phyloP scores from a whole-genome alignment of 2,329 filamentous ascomycete species.

The Fusarium floridanum region DNA sequence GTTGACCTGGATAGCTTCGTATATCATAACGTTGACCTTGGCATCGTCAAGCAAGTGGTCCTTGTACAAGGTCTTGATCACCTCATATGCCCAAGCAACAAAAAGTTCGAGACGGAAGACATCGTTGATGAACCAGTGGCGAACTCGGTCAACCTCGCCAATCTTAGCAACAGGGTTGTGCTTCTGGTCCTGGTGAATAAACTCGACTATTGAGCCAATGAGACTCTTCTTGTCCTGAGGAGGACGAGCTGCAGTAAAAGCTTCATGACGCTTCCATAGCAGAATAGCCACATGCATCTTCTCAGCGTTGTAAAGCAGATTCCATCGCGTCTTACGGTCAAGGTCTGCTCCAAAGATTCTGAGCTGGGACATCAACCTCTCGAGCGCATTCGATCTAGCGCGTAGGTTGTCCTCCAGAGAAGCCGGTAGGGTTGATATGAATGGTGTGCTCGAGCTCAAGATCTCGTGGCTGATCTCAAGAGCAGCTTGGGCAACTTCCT shows the following conservation, averaged over 20 bases:
- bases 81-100: conserved; percentile 82
- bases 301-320: conserved; percentile 88
- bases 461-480: conserved; percentile 85
- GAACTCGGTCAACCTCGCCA: conserved; percentile 82
- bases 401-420: conserved; percentile 86
- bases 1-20: conserved; percentile 75
- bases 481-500: conserved; percentile 82
- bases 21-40: conserved; percentile 67
- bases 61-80: conserved; percentile 79
- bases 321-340: conserved; percentile 79
- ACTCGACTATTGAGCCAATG: conserved; percentile 79
- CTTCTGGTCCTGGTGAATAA: conserved; percentile 82
- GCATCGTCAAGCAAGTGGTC: conserved; percentile 69
- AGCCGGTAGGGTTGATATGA: conserved; percentile 78
- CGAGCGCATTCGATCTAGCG: conserved; percentile 78
- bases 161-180: conserved; percentile 72
- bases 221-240: conserved; percentile 76
- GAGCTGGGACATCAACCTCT: conserved; percentile 80
- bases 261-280: conserved; percentile 86
- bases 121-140: conserved; percentile 89
- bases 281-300: conserved; percentile 84
- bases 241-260: conserved; percentile 70
- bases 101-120: conserved; percentile 79
- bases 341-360: conserved; percentile 74
- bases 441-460: conserved; percentile 79